phyloP scores from a whole-genome alignment of 2,329 filamentous ascomycete genomes.

The Apiospora aurea region DNA sequence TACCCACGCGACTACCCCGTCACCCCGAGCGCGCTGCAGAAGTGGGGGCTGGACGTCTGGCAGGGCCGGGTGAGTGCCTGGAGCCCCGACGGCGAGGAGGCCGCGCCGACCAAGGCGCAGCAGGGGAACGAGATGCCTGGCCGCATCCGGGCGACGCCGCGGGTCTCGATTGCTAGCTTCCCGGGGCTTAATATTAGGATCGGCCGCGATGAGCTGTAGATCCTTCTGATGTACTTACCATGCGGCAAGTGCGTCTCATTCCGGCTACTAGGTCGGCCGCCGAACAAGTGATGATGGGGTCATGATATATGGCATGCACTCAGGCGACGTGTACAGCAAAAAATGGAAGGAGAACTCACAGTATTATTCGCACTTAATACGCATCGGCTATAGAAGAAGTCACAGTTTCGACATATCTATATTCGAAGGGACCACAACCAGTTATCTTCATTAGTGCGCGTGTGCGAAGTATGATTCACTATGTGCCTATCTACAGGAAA shows the following conservation, averaged over 20 bases:
- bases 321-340: not conserved
- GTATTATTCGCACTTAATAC: not conserved
- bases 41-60: constrained; percentile 48
- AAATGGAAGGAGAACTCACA: not conserved
- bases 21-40: constrained; percentile 39
- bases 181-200: constrained; percentile 39
- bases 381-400: not conserved
- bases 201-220: constrained; percentile 36
- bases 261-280: constrained; percentile 35
- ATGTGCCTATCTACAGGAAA: not conserved
- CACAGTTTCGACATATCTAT: not conserved
- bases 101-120: constrained; percentile 35
- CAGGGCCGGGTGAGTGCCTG: constrained; percentile 46
- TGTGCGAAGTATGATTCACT: not conserved
- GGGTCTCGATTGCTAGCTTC: constrained; percentile 35
- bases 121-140: constrained; percentile 34
- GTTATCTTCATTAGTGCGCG: not conserved
- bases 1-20: constrained; percentile 43
- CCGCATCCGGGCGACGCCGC: constrained; percentile 35
- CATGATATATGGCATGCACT: not conserved
- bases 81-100: constrained; percentile 37
- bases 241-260: not conserved
- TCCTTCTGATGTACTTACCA: not conserved
- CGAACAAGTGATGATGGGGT: not conserved
- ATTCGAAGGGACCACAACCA: not conserved